Base-by-base conservation (phyloP, 768 basidiomycete species). In the Calocybe gangraenosa region DNA sequence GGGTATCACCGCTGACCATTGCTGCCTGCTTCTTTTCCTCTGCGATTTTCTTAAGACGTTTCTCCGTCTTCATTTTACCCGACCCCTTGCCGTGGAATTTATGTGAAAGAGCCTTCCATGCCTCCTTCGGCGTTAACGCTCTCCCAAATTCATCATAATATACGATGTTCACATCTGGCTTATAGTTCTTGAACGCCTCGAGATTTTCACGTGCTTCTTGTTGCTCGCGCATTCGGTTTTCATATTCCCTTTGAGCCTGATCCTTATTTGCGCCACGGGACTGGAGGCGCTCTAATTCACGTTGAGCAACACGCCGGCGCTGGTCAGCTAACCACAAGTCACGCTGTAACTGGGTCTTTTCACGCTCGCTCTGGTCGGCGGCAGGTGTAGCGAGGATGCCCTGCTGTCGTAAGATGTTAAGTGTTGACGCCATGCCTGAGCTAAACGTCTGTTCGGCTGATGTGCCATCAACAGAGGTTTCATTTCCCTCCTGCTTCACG, bases 61-160 rank as follows among this genome's bases (percentile, higher is more conserved):
- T 97, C 74, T 97, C 95, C 18, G 87, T 93, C 77, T 98, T 98
- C 81, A 88, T 90, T 70, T 86, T 89, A 9, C 96, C 96, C 1
- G 89, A 90, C 2, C 92, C 92, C 65, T 98, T 97, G 28, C 96
- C 96, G 55, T 99, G 96, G 81, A 99, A 98, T 61, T 91, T 89
- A 64, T 99, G 96, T 35, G 90, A 93, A 34, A 99, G 70, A 14
- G 92, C 91, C 69, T 97, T 97, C 94, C 95, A 98, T 4, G 95
- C 94, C 69, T 99, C 96, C 73, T 97, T 97, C 15, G 84, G 84
- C 18, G 89, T 90, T 62, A 93, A 68, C 47, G 76, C 61, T 31
- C 96, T 77, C 37, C 96, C 96, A 61, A 92, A 91, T 64, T 99
- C 95, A 60, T 99, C 96, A 52, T 94, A 85, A 62, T 99, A 99